phyloP scores from a whole-genome alignment of 2,329 filamentous ascomycete genomes.

The Aureobasidium subglaciale region DNA sequence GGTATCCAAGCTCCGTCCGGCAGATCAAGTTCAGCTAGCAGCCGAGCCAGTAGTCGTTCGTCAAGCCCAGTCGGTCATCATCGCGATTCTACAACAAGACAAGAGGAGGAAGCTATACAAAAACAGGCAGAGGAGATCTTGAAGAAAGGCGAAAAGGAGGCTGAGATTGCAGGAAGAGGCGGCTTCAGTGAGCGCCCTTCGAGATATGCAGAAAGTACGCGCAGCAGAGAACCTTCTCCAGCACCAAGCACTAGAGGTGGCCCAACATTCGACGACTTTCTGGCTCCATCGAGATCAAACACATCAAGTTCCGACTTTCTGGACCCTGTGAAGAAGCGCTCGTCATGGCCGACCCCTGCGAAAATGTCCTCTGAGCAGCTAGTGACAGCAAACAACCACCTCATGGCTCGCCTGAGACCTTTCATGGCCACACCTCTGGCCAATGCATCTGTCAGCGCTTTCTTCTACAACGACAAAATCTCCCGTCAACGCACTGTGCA shows the following conservation, averaged over 20 bases:
- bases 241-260: conserved; percentile 7
- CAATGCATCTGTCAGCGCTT: conserved; percentile 74
- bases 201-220: conserved; percentile 37
- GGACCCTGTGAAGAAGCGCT: conserved; percentile 39
- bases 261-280: conserved; percentile 9
- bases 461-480: conserved; percentile 83
- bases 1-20: conserved; percentile 67
- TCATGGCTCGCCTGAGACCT: conserved; percentile 80
- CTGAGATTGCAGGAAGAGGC: conserved; percentile 61
- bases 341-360: conserved; percentile 43
- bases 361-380: conserved; percentile 73
- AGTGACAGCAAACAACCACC: conserved; percentile 69
- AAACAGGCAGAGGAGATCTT: conserved; percentile 72
- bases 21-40: conserved; percentile 33
- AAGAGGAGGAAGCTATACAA: conserved; percentile 61
- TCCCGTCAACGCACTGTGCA: conserved; percentile 78
- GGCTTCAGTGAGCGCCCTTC: conserved; percentile 64
- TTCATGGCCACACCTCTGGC: conserved; percentile 82
- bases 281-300: background rate
- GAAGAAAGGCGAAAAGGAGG: conserved; percentile 62
- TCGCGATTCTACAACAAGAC: conserved; percentile 32
- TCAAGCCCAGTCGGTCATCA: conserved; percentile 31
- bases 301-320: conserved; percentile 16
- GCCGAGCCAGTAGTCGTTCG: conserved; percentile 30
- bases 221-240: conserved; percentile 27